Conservation (phyloP, 202 grass and related monocot species). For the Carex arenaria region DNA sequence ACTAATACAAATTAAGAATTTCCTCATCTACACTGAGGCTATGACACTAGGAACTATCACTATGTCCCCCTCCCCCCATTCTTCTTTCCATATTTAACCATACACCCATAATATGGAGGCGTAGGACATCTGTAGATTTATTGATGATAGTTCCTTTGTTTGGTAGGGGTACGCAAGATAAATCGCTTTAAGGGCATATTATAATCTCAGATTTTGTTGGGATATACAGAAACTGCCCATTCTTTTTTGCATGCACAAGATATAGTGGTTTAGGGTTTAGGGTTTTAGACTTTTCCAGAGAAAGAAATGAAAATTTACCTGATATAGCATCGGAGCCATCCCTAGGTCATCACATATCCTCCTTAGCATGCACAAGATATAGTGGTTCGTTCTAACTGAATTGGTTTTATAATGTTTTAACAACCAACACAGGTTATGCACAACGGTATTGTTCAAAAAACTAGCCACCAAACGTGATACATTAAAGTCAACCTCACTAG, state of each 20-base stretch:
- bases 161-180: neutral
- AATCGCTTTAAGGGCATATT: neutral
- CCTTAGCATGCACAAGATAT: slow-evolving; percentile 86
- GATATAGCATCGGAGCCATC: slow-evolving; percentile 87
- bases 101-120: neutral
- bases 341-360: slow-evolving; percentile 91
- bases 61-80: neutral
- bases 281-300: neutral
- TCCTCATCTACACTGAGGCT: neutral
- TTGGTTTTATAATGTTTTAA: slow-evolving; percentile 88
- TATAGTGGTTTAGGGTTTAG: too few relatives aligned
- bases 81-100: neutral
- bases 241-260: neutral
- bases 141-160: neutral
- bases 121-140: neutral
- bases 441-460: slow-evolving; percentile 76
- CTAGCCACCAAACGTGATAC: slow-evolving; percentile 58
- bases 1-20: neutral
- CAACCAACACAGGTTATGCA: slow-evolving; percentile 94
- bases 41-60: neutral
- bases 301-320: slow-evolving; percentile 40
- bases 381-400: slow-evolving; percentile 79
- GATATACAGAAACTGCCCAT: neutral
- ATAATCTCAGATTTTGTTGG: neutral
- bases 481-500: slow-evolving; percentile 92